These are phyloP conservation scores for Podaxis pistillaris DNA, from an alignment of 768 basidiomycete species.

Conservation along the genomic window DNA sequence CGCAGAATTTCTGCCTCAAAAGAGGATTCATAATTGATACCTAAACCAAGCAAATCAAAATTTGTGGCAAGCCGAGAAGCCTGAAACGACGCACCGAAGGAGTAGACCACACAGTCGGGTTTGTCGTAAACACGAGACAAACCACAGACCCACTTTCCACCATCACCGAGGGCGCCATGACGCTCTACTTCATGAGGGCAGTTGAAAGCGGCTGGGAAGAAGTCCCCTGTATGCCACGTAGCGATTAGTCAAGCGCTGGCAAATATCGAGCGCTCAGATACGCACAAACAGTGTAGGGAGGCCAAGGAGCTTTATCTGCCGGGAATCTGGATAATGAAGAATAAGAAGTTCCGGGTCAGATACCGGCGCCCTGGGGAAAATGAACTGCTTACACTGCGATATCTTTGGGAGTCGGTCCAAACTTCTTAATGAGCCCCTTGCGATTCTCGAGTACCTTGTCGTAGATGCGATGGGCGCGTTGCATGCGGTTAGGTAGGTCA, in stretches of 20 bases:
- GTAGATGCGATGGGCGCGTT: conserved; percentile 45
- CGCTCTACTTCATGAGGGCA: conserved; percentile 51
- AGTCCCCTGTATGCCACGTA: conserved; percentile 42
- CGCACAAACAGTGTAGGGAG: conserved; percentile 58
- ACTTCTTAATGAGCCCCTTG: conserved; percentile 48
- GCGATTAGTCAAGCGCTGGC: background rate
- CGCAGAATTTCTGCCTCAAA: conserved; percentile 61
- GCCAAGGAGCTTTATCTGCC: conserved; percentile 50
- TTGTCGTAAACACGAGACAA: conserved; percentile 53
- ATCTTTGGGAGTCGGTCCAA: conserved; percentile 49
- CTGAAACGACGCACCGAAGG: conserved; percentile 45
- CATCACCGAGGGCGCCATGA: conserved; percentile 56
- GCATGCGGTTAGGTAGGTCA: conserved; percentile 37
- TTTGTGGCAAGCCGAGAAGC: background rate
- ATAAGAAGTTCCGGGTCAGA: conserved; percentile 7
- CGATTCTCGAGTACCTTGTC: conserved; percentile 39
- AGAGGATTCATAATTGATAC: conserved; percentile 59
- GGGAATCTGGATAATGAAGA: conserved; percentile 42
- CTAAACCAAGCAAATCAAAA: conserved; percentile 19
- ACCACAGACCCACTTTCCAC: conserved; percentile 73
- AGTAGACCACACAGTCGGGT: conserved; percentile 57
- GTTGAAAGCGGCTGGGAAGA: conserved; percentile 49
- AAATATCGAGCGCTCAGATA: conserved; percentile 10
- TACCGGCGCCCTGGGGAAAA: background rate
- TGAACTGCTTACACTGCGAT: conserved; percentile 39